Base-by-base conservation (phyloP, 768 basidiomycete genomes). In the Flagelloscypha sp. region DNA sequence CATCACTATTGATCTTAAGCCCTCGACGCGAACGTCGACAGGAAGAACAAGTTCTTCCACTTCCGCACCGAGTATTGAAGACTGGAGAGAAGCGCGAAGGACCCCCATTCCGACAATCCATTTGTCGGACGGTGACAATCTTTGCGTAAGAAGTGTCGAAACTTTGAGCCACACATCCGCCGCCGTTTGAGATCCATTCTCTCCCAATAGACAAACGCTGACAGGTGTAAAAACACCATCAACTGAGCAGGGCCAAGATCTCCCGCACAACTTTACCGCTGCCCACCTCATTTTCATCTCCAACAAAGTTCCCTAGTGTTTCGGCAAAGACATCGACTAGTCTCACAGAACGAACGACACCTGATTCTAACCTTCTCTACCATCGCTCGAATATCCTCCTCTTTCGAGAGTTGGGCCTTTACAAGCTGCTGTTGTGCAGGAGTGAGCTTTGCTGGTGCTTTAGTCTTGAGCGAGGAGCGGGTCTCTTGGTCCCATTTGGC, bases 401-500 rank as follows among this genome's bases (percentile, higher is more conserved):
- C 95, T 44, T 86, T 86, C 21, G 74, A 72, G 5, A 94, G 65
- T 53, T 98, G 94, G 3, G 77, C 77, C 33, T 82, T 71, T 9
- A 98, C 74, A n/a, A 88, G 69, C 0, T 76, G 79, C 41, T 84
- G 78, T 40, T 95, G 88, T 40, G 84, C 79, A 52, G 90, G 97
- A 1, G 85, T 86, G 12, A 97, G 56, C 1, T 64, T 63, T 5
- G 58, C 61, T 2, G 65, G 47, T 2, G 57, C 50, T 63, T 97
- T 97, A 37, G 61, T 74, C 5, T 86, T 85, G 1, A 97, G 64
- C 0, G 81, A 76, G 46, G 85, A 80, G 7, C 92, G 76, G n/a
- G 94, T 64, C 41, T 99, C 93, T 18, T 80, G 83, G 42, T 99
- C 95, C 94, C 94, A 99, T 49, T 87, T 82, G 12, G 87, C 83